Evolutionary conservation across 2,329 filamentous ascomycete genomes (phyloP), one percentile per base, ranked within the genome.

Genomic region (Trichoderma atroviride): DNA sequence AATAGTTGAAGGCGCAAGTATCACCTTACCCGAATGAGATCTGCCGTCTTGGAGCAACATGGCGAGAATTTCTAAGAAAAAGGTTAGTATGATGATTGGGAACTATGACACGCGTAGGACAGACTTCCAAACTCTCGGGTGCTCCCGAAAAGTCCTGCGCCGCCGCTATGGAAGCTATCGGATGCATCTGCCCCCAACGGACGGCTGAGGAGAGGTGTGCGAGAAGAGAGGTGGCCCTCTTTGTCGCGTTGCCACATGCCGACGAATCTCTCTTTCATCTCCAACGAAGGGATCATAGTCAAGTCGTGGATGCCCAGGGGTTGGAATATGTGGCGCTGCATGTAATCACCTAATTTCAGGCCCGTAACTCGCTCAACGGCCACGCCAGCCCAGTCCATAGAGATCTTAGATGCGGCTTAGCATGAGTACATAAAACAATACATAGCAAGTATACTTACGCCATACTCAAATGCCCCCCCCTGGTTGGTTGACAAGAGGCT

Each of bases 401-500:
- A 55, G 27, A 55, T 31, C 52, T 53, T 31, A 9, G 2, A 19
- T n/a, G 14, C 5, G 24, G 5, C 6, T 55, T 55, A 55, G 52
- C 6, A 31, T 19, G 2, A 31, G 9, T 1, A 55, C 31, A 31
- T 55, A 10, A 31, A 19, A n/a, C 4, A 55, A 3, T 1, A 31
- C 14, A 29, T 16, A 31, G 27, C 4, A 16, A 27, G 4, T 16
- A 31, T 31, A 31, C 52, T 16, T 31, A 55, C 52, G 9, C 52
- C 52, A 19, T 60, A 60, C 57, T 60, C 57, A n/a, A 60, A 60
- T 14, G 16, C 6, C 14, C 47, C 35, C 35, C 9, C 57, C 57
- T 7, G 57, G 57, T 11, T 60, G 57, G 24, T 60, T 60, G 14
- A 60, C 37, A 43, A 60, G 57, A 29, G 57, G 57, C 11, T 60